phyloP scores from a whole-genome alignment of 805 yeast species.

The Kazachstania kunashirensis region DNA sequence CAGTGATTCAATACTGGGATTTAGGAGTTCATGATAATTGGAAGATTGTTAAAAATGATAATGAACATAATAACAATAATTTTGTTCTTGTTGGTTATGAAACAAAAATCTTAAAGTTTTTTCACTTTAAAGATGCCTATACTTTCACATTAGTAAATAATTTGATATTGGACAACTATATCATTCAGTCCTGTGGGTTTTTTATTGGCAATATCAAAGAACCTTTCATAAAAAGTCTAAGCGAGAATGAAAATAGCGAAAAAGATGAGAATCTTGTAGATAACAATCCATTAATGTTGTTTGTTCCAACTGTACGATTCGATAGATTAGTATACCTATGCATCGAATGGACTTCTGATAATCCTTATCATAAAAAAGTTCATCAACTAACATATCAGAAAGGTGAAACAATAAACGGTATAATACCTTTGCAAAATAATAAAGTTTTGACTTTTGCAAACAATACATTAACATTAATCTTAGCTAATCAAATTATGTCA shows the following conservation, averaged over 20 bases:
- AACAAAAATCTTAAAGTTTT: conserved; percentile 17
- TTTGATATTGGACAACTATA: conserved; percentile 12
- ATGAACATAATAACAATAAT: conserved; percentile 4
- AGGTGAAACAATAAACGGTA: conserved; percentile 11
- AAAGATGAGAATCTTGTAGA: conserved; percentile 5
- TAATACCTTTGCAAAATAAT: conserved; percentile 15
- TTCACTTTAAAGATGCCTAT: conserved; percentile 8
- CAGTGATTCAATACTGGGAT: conserved; percentile 17
- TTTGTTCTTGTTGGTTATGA: conserved; percentile 13
- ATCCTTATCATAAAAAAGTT: conserved; percentile 16
- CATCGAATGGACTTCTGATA: conserved; percentile 20
- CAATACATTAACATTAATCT: conserved; percentile 10
- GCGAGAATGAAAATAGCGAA: not conserved
- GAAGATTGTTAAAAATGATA: conserved; percentile 11
- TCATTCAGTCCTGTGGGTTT: conserved; percentile 12
- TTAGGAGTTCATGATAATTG: conserved; percentile 12
- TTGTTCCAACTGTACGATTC: conserved; percentile 13
- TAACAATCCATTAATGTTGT: conserved; percentile 8
- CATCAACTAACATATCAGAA: conserved; percentile 20
- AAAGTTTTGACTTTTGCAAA: conserved; percentile 12
- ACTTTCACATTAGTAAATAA: conserved; percentile 18
- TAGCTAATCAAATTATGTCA: conserved; percentile 25
- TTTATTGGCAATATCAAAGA: conserved; percentile 3
- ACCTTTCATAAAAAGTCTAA: not conserved
- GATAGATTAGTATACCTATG: conserved; percentile 18